Conservation (phyloP, 225 moss, liverwort and hornwort genomes). For the Pseudisothecium myosuroides region DNA sequence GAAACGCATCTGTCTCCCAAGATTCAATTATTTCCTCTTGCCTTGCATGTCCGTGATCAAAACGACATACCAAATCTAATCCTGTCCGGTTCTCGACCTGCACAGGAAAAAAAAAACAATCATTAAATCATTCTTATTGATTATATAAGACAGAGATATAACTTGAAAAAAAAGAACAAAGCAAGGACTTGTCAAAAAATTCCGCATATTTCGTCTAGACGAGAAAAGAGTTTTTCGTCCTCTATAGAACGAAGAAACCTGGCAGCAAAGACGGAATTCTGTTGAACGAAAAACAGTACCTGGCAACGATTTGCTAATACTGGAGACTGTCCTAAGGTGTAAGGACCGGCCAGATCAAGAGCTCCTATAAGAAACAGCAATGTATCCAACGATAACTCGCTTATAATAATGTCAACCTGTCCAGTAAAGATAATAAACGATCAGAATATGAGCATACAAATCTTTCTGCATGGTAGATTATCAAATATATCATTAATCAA, state of each 20-base stretch:
- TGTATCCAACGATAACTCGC: constrained; percentile 87
- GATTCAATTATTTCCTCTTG: constrained; percentile 58
- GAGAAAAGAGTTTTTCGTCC: neutral
- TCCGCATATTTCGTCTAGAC: neutral
- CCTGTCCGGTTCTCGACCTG: constrained; percentile 88
- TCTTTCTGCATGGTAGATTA: neutral
- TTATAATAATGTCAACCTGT: constrained; percentile 82
- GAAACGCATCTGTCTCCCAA: constrained; percentile 70
- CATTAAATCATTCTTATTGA: neutral
- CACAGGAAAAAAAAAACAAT: neutral
- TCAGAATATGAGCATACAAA: neutral
- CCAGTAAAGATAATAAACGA: neutral
- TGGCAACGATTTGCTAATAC: constrained; percentile 85
- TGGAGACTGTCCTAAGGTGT: constrained; percentile 74
- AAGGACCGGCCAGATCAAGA: constrained; percentile 90
- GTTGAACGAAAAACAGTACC: constrained; percentile 17
- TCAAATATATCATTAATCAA: neutral
- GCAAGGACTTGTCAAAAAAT: neutral
- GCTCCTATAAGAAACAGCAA: constrained; percentile 86
- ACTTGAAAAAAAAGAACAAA: neutral
- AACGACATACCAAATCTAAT: constrained; percentile 71
- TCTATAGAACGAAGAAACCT: neutral
- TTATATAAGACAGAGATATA: neutral
- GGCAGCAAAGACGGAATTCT: neutral
- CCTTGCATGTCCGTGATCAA: constrained; percentile 68